Base-by-base conservation (phyloP, 2,329 filamentous ascomycete species). In the Penicillium sp. region DNA sequence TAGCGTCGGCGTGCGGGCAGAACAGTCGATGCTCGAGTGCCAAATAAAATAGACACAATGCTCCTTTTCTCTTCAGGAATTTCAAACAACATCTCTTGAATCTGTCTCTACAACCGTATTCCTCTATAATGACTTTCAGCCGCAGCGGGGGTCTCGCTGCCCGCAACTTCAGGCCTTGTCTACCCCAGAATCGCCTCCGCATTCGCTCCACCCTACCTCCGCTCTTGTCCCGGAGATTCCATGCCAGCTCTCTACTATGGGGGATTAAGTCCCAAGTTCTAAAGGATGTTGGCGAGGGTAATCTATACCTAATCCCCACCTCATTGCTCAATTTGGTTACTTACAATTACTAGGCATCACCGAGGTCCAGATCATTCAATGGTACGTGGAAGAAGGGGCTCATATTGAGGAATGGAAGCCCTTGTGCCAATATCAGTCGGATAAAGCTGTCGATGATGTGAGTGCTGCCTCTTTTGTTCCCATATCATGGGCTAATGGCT, bases 281-380 rank as follows among this genome's bases (percentile, higher is more conserved):
- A 39, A 76, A 76, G 49, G 75, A 77, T 64, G 75, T 77, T 43
- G 75, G 75, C 20, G 75, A 77, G 65, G 75, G 74, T 76, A 59
- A 50, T 67, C 39, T 38, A 24, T 7, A 16, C 2, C 4, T 34
- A 26, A 13, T 16, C 2, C 4, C 5, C 7, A 22, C 11, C 7
- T 31, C 7, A 18, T 35, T 13, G 9, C n/a, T 50, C 6, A n/a
- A 35, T 14, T 54, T 55, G 8, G 42, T 66, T 55, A 53, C 60
- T 69, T 42, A 66, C 58, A 22, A 20, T 57, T 45, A 11, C n/a
- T 47, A 94, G 94, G 94, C 53, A 99, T 97, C 69, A 92, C 94
- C 72, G 94, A 99, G 78, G 96, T 94, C 71, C 94, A 99, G 76
- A 90, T 99, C 69, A 97, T 97, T 69, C 94, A 99, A 79, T 99